Base-by-base conservation (phyloP, 2,329 filamentous ascomycete species). In the Cladobotryum protrusum region DNA sequence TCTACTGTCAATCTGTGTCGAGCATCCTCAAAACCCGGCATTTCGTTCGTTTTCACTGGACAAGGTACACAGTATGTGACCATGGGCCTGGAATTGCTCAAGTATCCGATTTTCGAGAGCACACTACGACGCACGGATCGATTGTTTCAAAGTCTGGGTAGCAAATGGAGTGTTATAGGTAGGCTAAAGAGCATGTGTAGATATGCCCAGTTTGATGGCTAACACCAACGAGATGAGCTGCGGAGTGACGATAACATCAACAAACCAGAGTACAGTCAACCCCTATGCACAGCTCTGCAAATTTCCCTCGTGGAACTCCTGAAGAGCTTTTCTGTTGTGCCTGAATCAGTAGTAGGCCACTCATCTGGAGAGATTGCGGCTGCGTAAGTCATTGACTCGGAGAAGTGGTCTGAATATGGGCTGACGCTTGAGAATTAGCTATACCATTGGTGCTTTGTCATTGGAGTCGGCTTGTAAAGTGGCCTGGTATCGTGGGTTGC, bases 301-400 rank as follows among this genome's bases (percentile, higher is more conserved):
- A 57, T 76, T 9, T 70, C 59, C 1, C 55, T 75, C 2, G 60
- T 72, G 1, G 64, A 71, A 7, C 56, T 72, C 2, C 61, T 74
- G 5, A 46, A 45, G 3, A 56, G 55, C 8, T 62, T 61, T 44
- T 60, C 63, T 5, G 54, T 72, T 18, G 34, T 33, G 5, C 64
- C 67, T 0, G 43, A 54, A 7, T 63, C 59, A 1, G 64, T 68
- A 1, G 63, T 70, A 1, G 70, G 69, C 1, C 70, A 73, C 50
- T 71, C 67, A 0, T 63, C 59, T 3, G 70, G 70, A 4, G 70
- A 72, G 52, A 69, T 72, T 42, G 68, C 63, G 1, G 70, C 69
- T 2, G 69, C 69, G 1, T 72, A 71, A 45, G 65, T n/a, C n/a
- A n/a, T n/a, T n/a, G n/a, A n/a, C n/a, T n/a, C n/a, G n/a, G n/a